phyloP scores from a whole-genome alignment of 1,284 basidiomycete species.

The Ganoderma resinaceum region DNA sequence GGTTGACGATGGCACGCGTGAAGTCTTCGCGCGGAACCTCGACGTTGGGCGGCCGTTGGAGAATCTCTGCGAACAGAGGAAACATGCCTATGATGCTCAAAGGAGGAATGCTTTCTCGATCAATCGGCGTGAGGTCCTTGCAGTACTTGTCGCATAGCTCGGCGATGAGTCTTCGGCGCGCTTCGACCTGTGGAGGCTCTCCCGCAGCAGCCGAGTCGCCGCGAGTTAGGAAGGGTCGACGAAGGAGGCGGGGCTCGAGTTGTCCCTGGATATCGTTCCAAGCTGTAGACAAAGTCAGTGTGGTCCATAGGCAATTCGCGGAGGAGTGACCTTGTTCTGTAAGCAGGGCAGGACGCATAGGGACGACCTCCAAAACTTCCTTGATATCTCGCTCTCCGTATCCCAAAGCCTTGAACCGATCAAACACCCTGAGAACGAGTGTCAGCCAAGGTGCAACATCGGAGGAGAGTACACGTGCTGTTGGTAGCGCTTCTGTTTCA shows the following conservation, averaged over 20 bases:
- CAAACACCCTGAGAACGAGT: not conserved
- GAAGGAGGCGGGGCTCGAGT: not conserved
- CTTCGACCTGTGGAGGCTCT: not conserved
- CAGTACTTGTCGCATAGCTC: not conserved
- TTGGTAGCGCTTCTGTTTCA: conserved; percentile 1
- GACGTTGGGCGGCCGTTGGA: not conserved
- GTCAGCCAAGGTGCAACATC: not conserved
- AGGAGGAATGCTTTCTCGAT: not conserved
- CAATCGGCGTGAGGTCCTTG: not conserved
- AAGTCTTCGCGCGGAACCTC: not conserved
- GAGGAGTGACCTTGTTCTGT: not conserved
- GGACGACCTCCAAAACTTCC: not conserved
- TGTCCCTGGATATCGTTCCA: not conserved
- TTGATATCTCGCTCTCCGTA: not conserved
- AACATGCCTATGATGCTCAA: not conserved
- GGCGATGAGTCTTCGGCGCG: not conserved
- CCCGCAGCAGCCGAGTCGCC: not conserved
- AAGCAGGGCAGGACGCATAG: not conserved
- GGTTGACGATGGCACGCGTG: not conserved
- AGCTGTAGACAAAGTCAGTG: not conserved
- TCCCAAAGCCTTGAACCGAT: not conserved
- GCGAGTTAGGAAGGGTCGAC: not conserved
- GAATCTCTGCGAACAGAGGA: not conserved
- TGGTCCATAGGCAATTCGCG: not conserved
- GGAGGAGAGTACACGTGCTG: not conserved